Base-by-base conservation (phyloP, 202 grass and related monocot species). In the Panicum virgatum region DNA sequence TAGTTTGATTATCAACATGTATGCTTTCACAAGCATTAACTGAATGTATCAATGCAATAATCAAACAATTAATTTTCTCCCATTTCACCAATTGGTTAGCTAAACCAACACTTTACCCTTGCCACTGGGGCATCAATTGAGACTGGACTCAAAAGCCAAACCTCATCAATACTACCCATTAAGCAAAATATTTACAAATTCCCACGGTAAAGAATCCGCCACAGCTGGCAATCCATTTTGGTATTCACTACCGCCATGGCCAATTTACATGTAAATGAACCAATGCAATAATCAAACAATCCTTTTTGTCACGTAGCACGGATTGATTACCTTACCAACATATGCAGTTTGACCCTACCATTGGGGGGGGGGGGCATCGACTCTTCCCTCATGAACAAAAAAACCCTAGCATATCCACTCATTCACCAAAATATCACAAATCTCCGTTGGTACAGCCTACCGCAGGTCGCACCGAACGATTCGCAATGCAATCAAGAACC, bases 361-460 rank as follows among this genome's bases (percentile, higher is more conserved):
- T 56, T 73, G 52, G 67, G n/a, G n/a, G n/a, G n/a, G n/a, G n/a
- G n/a, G n/a, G 66, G 58, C 12, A 84, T 38, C 62, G 5, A 51
- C 29, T 16, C 16, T 75, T 15, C 30, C 18, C 3, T 9, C 44
- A 62, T 16, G n/a, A 83, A 87, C 48, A 62, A 85, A n/a, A n/a
- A n/a, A 82, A 85, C 82, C 65, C 58, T 77, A 73, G 58, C 34
- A 60, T 7, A n/a, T n/a, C n/a, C n/a, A 20, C 12, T 1, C 19
- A 14, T 42, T 34, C 9, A 40, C 23, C 34, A 3, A 70, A 69
- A 52, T 6, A 14, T 9, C 20, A 61, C 10, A 65, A 47, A 66
- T 12, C 58, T 32, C 1, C 3, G 20, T 5, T 3, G 1, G 50
- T 32, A 26, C 16, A 30, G 47, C 36, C 25, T 42, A 12, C n/a